Conservation (phyloP, 345 rosid genomes). For the Sapria himalayana region DNA sequence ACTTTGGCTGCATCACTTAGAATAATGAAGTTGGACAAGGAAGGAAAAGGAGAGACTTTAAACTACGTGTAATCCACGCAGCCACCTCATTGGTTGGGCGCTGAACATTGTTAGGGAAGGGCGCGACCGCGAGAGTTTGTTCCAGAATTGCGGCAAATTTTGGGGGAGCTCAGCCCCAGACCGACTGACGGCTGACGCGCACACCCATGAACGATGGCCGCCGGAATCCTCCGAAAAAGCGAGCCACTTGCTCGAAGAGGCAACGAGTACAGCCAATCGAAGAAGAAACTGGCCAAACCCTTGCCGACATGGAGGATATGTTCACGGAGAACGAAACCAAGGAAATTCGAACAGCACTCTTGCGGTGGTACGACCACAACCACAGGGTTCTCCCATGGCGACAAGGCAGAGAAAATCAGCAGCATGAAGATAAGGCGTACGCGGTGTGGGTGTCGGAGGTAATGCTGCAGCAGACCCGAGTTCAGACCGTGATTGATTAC, state of each 20-base stretch:
- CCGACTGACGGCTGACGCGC: too few relatives aligned
- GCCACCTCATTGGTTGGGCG: too few relatives aligned
- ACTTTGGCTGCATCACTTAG: too few relatives aligned
- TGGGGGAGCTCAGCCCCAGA: too few relatives aligned
- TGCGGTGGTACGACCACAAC: slow-evolving; percentile 54
- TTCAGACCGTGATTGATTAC: slow-evolving; percentile 72
- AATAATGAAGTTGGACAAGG: too few relatives aligned
- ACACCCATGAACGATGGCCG: too few relatives aligned
- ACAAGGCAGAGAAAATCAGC: slow-evolving; percentile 12
- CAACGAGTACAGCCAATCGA: not conserved
- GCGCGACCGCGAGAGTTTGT: too few relatives aligned
- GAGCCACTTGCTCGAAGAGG: not conserved
- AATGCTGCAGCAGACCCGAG: slow-evolving; percentile 93
- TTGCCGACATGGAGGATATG: slow-evolving; percentile 51
- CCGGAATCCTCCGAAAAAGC: slow-evolving; percentile 3
- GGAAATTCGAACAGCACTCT: slow-evolving; percentile 27
- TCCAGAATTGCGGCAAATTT: too few relatives aligned
- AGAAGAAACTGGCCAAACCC: slow-evolving; percentile 4
- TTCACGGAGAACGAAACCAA: slow-evolving; percentile 31
- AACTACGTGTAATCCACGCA: too few relatives aligned
- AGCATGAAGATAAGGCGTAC: slow-evolving; percentile 40
- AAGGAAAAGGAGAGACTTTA: too few relatives aligned
- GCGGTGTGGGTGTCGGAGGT: slow-evolving; percentile 94
- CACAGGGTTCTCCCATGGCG: slow-evolving; percentile 83
- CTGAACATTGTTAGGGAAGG: too few relatives aligned